Base-by-base conservation (phyloP, 768 basidiomycete species). In the Suillus fuscotomentosus region DNA sequence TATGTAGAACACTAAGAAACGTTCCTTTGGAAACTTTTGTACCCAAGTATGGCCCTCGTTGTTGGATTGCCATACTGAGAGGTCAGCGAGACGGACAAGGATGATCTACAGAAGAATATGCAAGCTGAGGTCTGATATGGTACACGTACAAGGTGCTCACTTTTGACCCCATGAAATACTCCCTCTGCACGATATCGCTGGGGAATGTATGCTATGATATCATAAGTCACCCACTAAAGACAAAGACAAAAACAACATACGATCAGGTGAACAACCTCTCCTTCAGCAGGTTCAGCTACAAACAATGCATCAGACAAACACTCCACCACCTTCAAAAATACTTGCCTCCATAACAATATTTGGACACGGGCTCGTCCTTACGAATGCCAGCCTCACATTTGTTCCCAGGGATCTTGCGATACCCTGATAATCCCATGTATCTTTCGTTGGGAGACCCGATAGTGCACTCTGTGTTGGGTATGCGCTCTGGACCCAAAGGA, bases 41-140 rank as follows among this genome's bases (percentile, higher is more conserved):
- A 83, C 82, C 96, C 97, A 99, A 0, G 88, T 88, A 76, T 94
- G 95, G 1, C 97, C 97, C 76, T 99, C 96, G 72, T 95, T 98
- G 70, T 86, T 87, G 1, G 95, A 97, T 79, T 98, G 95, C 94
- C 94, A 99, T 61, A 99, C 81, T 0, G 85, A 83, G 66, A 86
- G 76, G 71, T 98, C 95, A 1, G 75, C 73, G 3, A 97, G 83
- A 6, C 92, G 89, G 47, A 93, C 87, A 38, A 99, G 85, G 63
- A 99, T 84, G 0, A 95, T 95, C 85, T 93, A 69, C 0, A 66
- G 48, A 54, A 31, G 24, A 45, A 66, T 51, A 70, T 47, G 47
- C 39, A 11, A 61, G 34, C 5, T 15, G 53, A 31, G 31, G 6
- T 15, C 24, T 2, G 17, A 47, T 10, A 10, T 48, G 22, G 13